Base-by-base conservation (phyloP, 768 basidiomycete species). In the Amanita thiersii region DNA sequence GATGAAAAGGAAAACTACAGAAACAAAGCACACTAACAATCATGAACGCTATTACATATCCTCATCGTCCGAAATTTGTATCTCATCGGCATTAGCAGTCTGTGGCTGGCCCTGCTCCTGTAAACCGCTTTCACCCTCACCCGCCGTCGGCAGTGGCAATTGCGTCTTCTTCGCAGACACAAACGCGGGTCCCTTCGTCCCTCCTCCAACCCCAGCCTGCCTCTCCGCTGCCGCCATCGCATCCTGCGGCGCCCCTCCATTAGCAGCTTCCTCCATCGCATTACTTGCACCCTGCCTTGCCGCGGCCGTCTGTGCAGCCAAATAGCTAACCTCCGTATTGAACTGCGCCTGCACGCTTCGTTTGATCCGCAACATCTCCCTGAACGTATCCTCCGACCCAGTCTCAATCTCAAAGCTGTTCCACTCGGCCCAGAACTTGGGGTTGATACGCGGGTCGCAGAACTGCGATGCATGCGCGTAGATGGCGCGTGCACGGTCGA, bases 391-490 rank as follows among this genome's bases (percentile, higher is more conserved):
- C 60, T 99, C 96, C 1, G 90, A 94, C 1, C 96, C 96, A 2
- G 92, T 96, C 59, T 98, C 96, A 54, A 98, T 90, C 64, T 99
- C 96, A 66, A 98, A 99, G 38, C 70, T 71, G 59, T 98, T 92
- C 96, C 96, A 98, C 57, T 96, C 90, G 21, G 72, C 62, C 96
- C 96, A 98, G 72, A 98, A 98, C 46, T 81, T 79, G 25, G 91
- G 83, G 56, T 86, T 79, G 47, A 86, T 77, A 12, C 94, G 77
- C 9, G 94, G 94, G 57, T 98, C 94, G 60, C 94, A 99, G 74
- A 99, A 98, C 56, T 99, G 96, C 14, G 89, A 91, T 0, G 96
- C 94, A 56, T 98, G 94, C 1, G 92, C 94, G 52, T 94, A 98
- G 50, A 98, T 86, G 1, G 92, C 86, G 37, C 96, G 80, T 9